A percentile compares a stretch with the other conserved stretches of the same genome.
These are phyloP conservation scores for Cystobasidiaceae sp. DNA, from an alignment of 1,284 basidiomycete species.

Conservation along the genomic window DNA sequence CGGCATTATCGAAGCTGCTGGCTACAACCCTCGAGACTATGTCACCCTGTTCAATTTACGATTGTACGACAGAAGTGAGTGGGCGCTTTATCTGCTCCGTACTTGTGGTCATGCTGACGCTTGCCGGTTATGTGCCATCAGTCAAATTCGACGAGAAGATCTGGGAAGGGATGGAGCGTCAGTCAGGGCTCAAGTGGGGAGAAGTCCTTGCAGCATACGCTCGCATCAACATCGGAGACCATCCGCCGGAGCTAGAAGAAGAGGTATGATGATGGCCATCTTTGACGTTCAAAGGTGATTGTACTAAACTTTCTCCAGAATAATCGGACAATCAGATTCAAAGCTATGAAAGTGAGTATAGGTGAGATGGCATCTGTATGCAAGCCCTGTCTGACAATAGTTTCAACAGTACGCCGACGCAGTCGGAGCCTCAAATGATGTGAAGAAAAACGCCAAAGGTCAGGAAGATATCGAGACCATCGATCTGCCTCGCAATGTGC, in stretches of 20 bases:
- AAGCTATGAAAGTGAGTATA: constrained; percentile 15
- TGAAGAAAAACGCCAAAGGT: constrained; percentile 16
- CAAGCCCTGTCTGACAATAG: not conserved
- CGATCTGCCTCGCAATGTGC: constrained; percentile 38
- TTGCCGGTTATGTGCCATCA: no score
- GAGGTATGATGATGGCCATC: not conserved
- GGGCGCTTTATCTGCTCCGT: no score
- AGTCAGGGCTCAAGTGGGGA: constrained; percentile 71
- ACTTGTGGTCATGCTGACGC: no score
- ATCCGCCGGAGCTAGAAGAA: constrained; percentile 1
- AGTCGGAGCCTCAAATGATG: not conserved
- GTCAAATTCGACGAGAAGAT: constrained; percentile 68
- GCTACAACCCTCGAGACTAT: constrained; percentile 70
- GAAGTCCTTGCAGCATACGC: constrained; percentile 80
- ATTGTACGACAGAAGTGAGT: constrained; percentile 65
- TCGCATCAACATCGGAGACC: constrained; percentile 47
- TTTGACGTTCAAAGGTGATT: no score
- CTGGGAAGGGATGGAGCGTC: constrained; percentile 64
- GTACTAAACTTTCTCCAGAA: not conserved
- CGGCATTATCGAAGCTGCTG: constrained; percentile 69
- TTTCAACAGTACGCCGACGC: constrained; percentile 15
- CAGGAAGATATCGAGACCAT: constrained; percentile 34
- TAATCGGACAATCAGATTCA: constrained; percentile 19
- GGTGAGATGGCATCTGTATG: not conserved
- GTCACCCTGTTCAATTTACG: constrained; percentile 85